Evolutionary conservation across 805 yeast genomes (phyloP).

Genomic region (Tetrapisispora arboricola): DNA sequence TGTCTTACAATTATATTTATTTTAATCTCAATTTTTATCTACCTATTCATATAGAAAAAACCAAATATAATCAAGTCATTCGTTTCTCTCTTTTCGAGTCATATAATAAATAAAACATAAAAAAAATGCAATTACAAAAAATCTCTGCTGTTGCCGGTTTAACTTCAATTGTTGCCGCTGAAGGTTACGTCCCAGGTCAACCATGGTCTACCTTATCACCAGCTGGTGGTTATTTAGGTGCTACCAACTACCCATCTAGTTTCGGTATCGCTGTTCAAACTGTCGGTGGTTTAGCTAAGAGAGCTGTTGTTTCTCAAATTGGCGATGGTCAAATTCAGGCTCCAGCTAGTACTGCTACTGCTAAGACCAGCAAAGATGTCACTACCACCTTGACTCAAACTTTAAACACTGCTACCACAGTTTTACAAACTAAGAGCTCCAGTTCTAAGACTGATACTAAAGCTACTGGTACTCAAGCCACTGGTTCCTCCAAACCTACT

Average conservation of each 20-base stretch:
- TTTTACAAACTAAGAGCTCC: slow-evolving; percentile 20
- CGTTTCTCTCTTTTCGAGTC: not conserved
- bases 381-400: slow-evolving; percentile 14
- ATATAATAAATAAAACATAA: not conserved
- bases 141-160: slow-evolving; percentile 14
- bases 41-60: too few species aligned
- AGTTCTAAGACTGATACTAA: slow-evolving; percentile 6
- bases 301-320: slow-evolving; percentile 24
- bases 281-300: slow-evolving; percentile 24
- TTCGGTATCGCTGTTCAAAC: slow-evolving; percentile 66
- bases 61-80: slow-evolving; percentile 1
- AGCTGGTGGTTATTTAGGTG: slow-evolving; percentile 41
- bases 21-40: not conserved
- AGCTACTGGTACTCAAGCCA: slow-evolving; percentile 16
- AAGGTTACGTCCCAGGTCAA: slow-evolving; percentile 14
- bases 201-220: slow-evolving; percentile 69
- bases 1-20: not conserved
- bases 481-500: slow-evolving; percentile 21
- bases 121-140: slow-evolving; percentile 22
- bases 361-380: slow-evolving; percentile 12
- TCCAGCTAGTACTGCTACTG: slow-evolving; percentile 25
- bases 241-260: slow-evolving; percentile 42
- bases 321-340: slow-evolving; percentile 36
- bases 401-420: slow-evolving; percentile 15
- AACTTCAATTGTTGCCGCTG: slow-evolving; percentile 12